These are phyloP conservation scores for Ichthyophthirius multifiliis DNA, from an alignment of 169 alveolate genomes.

Conservation along the genomic window DNA sequence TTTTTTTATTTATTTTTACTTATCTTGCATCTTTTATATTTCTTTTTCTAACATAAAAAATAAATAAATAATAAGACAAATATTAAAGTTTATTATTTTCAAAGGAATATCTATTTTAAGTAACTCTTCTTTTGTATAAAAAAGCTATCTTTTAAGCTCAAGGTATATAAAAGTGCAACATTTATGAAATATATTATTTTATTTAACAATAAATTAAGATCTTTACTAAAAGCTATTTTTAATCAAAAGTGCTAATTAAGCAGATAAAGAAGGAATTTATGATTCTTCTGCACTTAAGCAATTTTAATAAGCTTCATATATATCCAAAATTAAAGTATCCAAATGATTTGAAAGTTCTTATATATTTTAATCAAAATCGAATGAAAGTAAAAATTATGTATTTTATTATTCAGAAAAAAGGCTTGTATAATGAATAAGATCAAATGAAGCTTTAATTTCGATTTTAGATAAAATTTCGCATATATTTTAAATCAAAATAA, in stretches of 20 bases:
- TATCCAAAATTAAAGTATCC: not conserved
- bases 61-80: not conserved
- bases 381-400: not conserved
- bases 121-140: not conserved
- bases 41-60: not conserved
- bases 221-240: not conserved
- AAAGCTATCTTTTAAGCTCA: not conserved
- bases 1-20: not conserved
- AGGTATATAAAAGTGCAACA: not conserved
- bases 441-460: not conserved
- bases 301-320: not conserved
- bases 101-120: not conserved
- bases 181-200: not conserved
- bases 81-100: not conserved
- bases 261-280: not conserved
- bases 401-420: not conserved
- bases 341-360: not conserved
- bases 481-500: not conserved
- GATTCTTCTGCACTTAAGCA: not conserved
- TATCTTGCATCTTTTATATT: not conserved
- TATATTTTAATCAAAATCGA: not conserved
- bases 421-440: not conserved
- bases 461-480: not conserved
- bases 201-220: not conserved
- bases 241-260: not conserved